Conservation (phyloP, 176 grass and related monocot genomes). For the Zoysia pacifica region DNA sequence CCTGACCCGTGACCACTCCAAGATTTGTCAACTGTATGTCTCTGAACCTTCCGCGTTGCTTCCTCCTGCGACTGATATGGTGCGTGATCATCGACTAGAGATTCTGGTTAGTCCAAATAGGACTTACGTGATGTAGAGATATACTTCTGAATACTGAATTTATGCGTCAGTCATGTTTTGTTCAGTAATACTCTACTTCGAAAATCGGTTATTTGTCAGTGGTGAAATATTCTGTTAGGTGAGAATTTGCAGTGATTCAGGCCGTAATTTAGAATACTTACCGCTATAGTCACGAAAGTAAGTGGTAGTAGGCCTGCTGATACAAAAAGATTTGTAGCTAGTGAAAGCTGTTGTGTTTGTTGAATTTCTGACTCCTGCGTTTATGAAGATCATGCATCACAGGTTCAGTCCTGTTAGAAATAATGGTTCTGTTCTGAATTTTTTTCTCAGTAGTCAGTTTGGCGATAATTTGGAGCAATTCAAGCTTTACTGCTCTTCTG, state of each 20-base stretch:
- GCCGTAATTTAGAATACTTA: not conserved
- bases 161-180: not conserved
- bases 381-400: not conserved
- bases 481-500: not conserved
- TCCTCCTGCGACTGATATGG: not conserved
- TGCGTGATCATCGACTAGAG: not conserved
- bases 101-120: not conserved
- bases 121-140: not conserved
- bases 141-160: not conserved
- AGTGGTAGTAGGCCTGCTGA: not conserved
- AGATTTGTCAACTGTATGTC: slow-evolving; percentile 69
- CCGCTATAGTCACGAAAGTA: not conserved
- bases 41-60: not conserved
- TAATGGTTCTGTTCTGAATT: not conserved
- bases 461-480: not conserved
- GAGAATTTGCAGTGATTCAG: not conserved
- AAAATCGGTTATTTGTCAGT: not conserved
- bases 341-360: not conserved
- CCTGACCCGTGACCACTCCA: slow-evolving; percentile 69
- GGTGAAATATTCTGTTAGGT: not conserved
- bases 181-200: not conserved
- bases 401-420: not conserved
- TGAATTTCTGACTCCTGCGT: not conserved
- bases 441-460: not conserved
- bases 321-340: not conserved